Evolutionary conservation across 805 yeast species (phyloP).

Genomic region (Candida pini): DNA sequence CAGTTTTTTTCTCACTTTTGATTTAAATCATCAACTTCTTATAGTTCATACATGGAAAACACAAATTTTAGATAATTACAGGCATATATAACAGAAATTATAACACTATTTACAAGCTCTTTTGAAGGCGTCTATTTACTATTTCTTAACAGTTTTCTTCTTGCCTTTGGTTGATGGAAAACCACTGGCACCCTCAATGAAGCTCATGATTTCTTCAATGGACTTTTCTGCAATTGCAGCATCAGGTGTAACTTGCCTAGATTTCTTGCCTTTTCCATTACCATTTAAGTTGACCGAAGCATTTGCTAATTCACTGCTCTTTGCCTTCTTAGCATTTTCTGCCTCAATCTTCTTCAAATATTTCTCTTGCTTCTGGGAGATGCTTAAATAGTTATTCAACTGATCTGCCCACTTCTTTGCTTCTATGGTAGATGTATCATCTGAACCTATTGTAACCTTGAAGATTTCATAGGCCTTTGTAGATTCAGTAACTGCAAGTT

Average conservation of each 20-base stretch:
- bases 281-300: slow-evolving; percentile 18
- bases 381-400: slow-evolving; percentile 44
- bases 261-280: slow-evolving; percentile 22
- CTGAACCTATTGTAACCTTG: slow-evolving; percentile 55
- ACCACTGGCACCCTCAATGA: slow-evolving; percentile 53
- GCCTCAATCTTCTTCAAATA: slow-evolving; percentile 22
- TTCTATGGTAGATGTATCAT: slow-evolving; percentile 62
- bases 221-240: slow-evolving; percentile 60
- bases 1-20: too few relatives aligned
- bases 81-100: too few relatives aligned
- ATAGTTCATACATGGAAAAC: too few relatives aligned
- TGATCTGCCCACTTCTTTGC: slow-evolving; percentile 59
- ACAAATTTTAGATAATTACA: too few relatives aligned
- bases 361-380: slow-evolving; percentile 38
- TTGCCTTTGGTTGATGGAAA: slow-evolving; percentile 27
- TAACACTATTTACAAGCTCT: too few relatives aligned
- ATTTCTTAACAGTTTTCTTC: slow-evolving; percentile 19
- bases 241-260: slow-evolving; percentile 31
- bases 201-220: slow-evolving; percentile 66
- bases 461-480: slow-evolving; percentile 53
- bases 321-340: slow-evolving; percentile 19
- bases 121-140: background rate
- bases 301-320: slow-evolving; percentile 7
- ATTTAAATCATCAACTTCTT: too few relatives aligned
- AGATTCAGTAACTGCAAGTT: slow-evolving; percentile 52